Conservation (phyloP, 176 grass and related monocot species). For the Dendrocalamus sinicus region DNA sequence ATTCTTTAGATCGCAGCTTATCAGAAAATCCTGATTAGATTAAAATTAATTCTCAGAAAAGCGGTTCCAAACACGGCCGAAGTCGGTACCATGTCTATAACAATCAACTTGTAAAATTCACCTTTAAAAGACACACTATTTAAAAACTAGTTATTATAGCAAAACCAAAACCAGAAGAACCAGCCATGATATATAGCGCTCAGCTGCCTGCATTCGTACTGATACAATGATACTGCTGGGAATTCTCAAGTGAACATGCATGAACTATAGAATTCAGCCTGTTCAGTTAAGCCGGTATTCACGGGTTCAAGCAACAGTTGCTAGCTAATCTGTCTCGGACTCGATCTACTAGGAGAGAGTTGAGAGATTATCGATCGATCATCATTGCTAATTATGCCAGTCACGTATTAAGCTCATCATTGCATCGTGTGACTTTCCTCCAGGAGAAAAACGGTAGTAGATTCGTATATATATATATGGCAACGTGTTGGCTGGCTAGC, state of each 20-base stretch:
- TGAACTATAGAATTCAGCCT: too few relatives aligned
- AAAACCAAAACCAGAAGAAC: too few relatives aligned
- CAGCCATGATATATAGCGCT: too few relatives aligned
- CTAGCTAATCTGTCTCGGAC: neutral
- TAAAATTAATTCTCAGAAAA: too few relatives aligned
- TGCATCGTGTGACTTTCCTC: slow-evolving; percentile 34
- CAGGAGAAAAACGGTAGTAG: slow-evolving; percentile 25
- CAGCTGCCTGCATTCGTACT: too few relatives aligned
- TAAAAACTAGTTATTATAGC: too few relatives aligned
- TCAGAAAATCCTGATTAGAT: too few relatives aligned
- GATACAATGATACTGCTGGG: too few relatives aligned
- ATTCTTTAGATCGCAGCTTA: too few relatives aligned
- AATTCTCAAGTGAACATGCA: too few relatives aligned
- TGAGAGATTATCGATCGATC: neutral
- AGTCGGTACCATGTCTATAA: rapidly evolving
- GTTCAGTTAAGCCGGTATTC: slow-evolving; percentile 12
- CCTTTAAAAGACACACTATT: rapidly evolving
- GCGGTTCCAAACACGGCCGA: too few relatives aligned
- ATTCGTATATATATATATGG: neutral
- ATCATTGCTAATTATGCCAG: slow-evolving; percentile 46
- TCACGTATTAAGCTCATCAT: slow-evolving; percentile 28
- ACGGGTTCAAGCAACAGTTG: neutral
- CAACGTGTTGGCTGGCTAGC: neutral
- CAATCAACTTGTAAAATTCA: too few relatives aligned
- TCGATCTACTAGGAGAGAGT: neutral